Base-by-base conservation (phyloP, 2,329 filamentous ascomycete species). In the Cladosporium velox region DNA sequence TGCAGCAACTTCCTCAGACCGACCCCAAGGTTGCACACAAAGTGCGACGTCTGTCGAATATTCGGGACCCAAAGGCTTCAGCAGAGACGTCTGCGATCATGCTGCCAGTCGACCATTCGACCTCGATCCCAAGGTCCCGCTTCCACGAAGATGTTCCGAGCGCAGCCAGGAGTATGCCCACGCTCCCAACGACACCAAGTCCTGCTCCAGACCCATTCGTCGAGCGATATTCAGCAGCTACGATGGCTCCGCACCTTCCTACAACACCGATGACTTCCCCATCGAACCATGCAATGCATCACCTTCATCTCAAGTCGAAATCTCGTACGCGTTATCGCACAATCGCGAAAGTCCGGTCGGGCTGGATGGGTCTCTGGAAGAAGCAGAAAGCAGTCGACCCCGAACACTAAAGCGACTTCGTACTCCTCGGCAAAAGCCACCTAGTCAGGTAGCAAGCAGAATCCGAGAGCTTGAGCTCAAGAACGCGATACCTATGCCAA, bases 361-460 rank as follows among this genome's bases (percentile, higher is more conserved):
- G 47, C 21, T 62, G 44, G 59, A 62, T 30, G 59, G 59, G n/a
- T n/a, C 32, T 62, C 30, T 49, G 59, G 59, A 62, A 62, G 47
- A 62, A 54, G 47, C 30, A 49, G 35, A 62, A 54, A 35, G 47
- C 21, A 49, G 34, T 18, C 41, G 34, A 34, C n/a, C n/a, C 24
- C 28, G 32, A 38, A 28, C 28, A 51, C 28, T 65, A 51, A 30
- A 32, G 18, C 26, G 52, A 26, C 34, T 28, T 12, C 26, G 52
- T 5, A 38, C 38, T 26, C 52, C 28, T n/a, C 47, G 32, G 12
- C 21, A 62, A 24, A 32, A 18, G 41, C 58, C 38, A 11, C 24
- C 21, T 14, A 38, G 35, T 18, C 55, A 57, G 24, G 62, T 65
- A 47, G 62, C 62, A n/a, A 51, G 14, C 52, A 47, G 54, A 24